Evolutionary conservation across 768 basidiomycete genomes (phyloP).

Genomic region (Saitozyma podzolica): DNA sequence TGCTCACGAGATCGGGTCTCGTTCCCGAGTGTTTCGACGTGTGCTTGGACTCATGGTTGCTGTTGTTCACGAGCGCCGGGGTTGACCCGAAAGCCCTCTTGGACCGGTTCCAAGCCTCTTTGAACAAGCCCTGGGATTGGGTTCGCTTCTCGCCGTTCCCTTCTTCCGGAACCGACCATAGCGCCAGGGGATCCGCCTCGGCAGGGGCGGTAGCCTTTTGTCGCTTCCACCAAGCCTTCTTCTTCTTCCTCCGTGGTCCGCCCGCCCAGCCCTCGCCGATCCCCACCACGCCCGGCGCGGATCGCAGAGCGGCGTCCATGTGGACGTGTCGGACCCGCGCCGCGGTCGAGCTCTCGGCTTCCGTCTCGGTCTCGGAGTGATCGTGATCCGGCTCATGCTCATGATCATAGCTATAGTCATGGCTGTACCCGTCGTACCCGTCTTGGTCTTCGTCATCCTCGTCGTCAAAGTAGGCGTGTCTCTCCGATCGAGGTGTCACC

Average conservation of each 20-base stretch:
- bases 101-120: constrained; percentile 15
- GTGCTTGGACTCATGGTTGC: not conserved
- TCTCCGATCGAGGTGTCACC: not conserved
- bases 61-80: not conserved
- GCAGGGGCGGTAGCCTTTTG: not conserved
- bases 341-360: too few species aligned
- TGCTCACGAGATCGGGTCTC: not conserved
- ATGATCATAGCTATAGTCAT: too few species aligned
- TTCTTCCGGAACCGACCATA: constrained; percentile 15
- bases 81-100: not conserved
- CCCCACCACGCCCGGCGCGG: constrained; percentile 36
- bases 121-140: constrained; percentile 1
- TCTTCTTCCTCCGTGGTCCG: constrained; percentile 16
- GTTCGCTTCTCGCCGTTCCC: not conserved
- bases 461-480: not conserved
- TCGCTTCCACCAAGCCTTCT: not conserved
- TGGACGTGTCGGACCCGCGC: not conserved
- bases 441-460: too few species aligned
- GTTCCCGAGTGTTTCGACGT: not conserved
- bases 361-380: too few species aligned
- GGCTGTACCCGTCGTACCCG: too few species aligned
- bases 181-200: constrained; percentile 17
- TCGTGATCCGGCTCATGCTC: too few species aligned
- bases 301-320: constrained; percentile 18
- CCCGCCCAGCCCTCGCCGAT: constrained; percentile 47